A percentile compares a stretch with the other conserved stretches of the same genome.
phyloP scores from a whole-genome alignment of 2,329 filamentous ascomycete genomes.

The Alternaria angustiovoidea region DNA sequence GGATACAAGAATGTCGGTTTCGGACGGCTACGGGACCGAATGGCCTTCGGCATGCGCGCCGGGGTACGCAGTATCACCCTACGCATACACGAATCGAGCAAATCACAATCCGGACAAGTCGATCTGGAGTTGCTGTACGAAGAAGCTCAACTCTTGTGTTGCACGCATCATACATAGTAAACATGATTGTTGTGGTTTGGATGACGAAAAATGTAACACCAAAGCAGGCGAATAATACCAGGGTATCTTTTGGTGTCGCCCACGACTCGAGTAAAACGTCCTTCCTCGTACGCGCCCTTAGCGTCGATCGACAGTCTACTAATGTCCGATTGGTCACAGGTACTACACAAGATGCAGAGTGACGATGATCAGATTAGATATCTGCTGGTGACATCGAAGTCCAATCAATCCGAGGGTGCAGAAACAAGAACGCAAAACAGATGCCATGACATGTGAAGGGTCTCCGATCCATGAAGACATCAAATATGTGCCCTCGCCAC shows the following conservation, averaged over 20 bases:
- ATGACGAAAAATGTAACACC: not conserved
- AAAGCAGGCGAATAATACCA: fast-evolving
- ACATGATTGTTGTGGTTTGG: too few relatives aligned
- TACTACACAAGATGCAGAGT: not conserved
- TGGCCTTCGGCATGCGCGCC: conserved; percentile 15
- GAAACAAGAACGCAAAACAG: not conserved
- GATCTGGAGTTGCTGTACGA: conserved; percentile 1
- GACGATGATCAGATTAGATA: not conserved
- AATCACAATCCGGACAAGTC: conserved; percentile 2
- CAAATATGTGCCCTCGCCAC: not conserved
- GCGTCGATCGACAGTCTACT: not conserved
- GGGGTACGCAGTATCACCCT: conserved; percentile 21
- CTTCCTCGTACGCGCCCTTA: not conserved
- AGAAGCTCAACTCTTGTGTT: conserved; percentile 7
- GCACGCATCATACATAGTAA: not conserved
- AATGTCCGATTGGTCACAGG: not conserved
- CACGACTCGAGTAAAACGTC: not conserved
- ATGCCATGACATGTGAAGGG: not conserved
- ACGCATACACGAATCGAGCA: conserved; percentile 9
- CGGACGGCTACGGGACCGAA: conserved; percentile 24
- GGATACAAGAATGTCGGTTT: conserved; percentile 24
- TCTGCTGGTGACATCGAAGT: not conserved
- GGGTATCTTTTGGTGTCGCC: not conserved
- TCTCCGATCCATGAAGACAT: not conserved
- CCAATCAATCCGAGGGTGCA: not conserved